A percentile compares a stretch with the other conserved stretches of the same genome.
phyloP scores from a whole-genome alignment of 2,329 filamentous ascomycete species.

The Claviceps capensis region DNA sequence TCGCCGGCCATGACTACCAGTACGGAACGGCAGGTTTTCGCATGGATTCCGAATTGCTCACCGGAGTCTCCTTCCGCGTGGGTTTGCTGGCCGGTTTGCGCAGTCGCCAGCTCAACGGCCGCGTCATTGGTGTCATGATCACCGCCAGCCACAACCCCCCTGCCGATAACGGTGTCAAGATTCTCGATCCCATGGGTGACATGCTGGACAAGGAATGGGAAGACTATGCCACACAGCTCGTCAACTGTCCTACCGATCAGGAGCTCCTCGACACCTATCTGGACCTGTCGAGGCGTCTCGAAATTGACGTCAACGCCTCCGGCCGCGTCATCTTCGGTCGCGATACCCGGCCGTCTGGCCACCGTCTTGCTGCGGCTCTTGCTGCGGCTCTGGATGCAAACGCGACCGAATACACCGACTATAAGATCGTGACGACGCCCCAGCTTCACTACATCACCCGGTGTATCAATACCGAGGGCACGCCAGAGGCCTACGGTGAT shows the following conservation, averaged over 20 bases:
- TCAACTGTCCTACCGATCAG: constrained; percentile 68
- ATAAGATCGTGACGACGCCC: constrained; percentile 88
- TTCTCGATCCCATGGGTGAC: constrained; percentile 94
- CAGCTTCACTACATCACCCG: constrained; percentile 94
- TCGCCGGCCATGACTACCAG: constrained; percentile 40
- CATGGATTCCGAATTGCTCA: constrained; percentile 65
- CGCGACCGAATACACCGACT: constrained; percentile 63
- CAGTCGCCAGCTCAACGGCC: constrained; percentile 77
- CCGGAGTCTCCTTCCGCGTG: constrained; percentile 85
- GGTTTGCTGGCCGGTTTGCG: constrained; percentile 79
- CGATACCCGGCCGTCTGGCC: constrained; percentile 86
- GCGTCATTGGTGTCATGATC: constrained; percentile 93
- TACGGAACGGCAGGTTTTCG: constrained; percentile 57
- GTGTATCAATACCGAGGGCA: constrained; percentile 84
- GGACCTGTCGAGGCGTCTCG: constrained; percentile 59
- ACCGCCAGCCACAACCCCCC: constrained; percentile 89
- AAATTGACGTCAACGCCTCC: constrained; percentile 55
- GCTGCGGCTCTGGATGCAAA: constrained; percentile 67
- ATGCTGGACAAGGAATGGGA: constrained; percentile 98
- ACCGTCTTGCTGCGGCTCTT: constrained; percentile 66
- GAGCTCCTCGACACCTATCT: constrained; percentile 65
- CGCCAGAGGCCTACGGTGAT: constrained; percentile 75
- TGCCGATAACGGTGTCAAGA: constrained; percentile 82
- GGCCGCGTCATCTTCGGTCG: constrained; percentile 80
- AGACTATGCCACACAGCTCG: constrained; percentile 70